Percentiles rank a stretch among this genome's conserved stretches.
Conservation (phyloP, 176 grass and related monocot genomes). For the Juncus inflexus region DNA sequence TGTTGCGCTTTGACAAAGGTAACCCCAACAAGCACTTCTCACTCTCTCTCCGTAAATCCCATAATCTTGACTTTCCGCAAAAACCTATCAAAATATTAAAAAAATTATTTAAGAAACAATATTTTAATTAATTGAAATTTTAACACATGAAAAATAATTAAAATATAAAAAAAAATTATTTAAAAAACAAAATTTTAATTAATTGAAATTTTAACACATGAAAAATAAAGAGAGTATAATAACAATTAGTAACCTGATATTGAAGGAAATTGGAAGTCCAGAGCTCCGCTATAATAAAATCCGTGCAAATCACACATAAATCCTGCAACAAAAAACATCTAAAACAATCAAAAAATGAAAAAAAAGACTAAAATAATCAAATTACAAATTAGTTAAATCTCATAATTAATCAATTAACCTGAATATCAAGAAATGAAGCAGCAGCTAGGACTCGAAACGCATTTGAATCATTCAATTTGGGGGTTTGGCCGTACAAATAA, state of each 20-base stretch:
- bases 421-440: slow-evolving; percentile 97
- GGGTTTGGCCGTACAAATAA: slow-evolving; percentile 84
- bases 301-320: slow-evolving; percentile 95
- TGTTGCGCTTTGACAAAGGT: slow-evolving; percentile 98
- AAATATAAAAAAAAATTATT: not conserved
- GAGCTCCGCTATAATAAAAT: slow-evolving; percentile 97
- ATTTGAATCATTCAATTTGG: slow-evolving; percentile 88
- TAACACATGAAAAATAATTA: not conserved
- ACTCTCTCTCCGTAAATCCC: slow-evolving; percentile 87
- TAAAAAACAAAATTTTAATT: not conserved
- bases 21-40: slow-evolving; percentile 97
- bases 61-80: slow-evolving; percentile 98
- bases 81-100: slow-evolving; percentile 46
- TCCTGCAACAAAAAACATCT: slow-evolving; percentile 44
- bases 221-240: not conserved
- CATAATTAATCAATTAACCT: slow-evolving; percentile 43
- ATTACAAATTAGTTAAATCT: not conserved
- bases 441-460: slow-evolving; percentile 83
- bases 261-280: slow-evolving; percentile 90
- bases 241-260: slow-evolving; percentile 50
- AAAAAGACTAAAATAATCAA: not conserved
- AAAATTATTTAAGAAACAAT: not conserved
- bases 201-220: not conserved
- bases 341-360: not conserved
- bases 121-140: not conserved